These are phyloP conservation scores for Nakazawaea molendinolei DNA, from an alignment of 805 yeast genomes.

Conservation along the genomic window DNA sequence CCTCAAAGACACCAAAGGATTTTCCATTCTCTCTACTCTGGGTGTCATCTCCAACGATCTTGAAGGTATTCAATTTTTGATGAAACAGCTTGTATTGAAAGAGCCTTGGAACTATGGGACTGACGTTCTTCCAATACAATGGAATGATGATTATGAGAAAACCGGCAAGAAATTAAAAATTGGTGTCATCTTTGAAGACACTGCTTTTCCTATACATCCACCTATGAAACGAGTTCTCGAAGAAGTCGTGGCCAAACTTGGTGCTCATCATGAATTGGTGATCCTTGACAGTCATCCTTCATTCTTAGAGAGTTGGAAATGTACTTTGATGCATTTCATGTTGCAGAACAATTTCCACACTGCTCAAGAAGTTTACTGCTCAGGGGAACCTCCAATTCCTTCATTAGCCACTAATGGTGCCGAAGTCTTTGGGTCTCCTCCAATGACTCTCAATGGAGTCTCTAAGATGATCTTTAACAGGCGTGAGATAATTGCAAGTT, in stretches of 20 bases:
- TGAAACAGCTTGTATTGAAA: conserved; percentile 23
- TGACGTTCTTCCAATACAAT: conserved; percentile 34
- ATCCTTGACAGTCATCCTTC: conserved; percentile 16
- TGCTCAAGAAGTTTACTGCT: neutral
- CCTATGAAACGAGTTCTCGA: conserved; percentile 41
- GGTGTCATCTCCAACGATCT: conserved; percentile 48
- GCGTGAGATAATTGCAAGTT: neutral
- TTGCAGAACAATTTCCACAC: neutral
- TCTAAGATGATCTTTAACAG: conserved; percentile 3
- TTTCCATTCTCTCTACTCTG: conserved; percentile 26
- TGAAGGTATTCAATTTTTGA: conserved; percentile 42
- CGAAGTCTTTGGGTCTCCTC: conserved; percentile 12
- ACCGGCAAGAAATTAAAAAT: conserved; percentile 36
- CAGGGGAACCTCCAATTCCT: conserved; percentile 12
- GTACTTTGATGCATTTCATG: neutral
- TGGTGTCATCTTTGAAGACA: conserved; percentile 48
- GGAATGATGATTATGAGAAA: conserved; percentile 27
- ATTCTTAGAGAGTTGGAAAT: conserved; percentile 4
- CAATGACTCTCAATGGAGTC: conserved; percentile 1
- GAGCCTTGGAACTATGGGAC: conserved; percentile 19
- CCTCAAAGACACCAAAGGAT: conserved; percentile 15
- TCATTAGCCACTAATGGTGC: conserved; percentile 5
- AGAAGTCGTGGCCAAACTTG: conserved; percentile 20
- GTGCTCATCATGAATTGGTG: conserved; percentile 42
- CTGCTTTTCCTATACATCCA: conserved; percentile 48